phyloP scores from a whole-genome alignment of 2,329 filamentous ascomycete genomes.

The Aspergillus japonicus region DNA sequence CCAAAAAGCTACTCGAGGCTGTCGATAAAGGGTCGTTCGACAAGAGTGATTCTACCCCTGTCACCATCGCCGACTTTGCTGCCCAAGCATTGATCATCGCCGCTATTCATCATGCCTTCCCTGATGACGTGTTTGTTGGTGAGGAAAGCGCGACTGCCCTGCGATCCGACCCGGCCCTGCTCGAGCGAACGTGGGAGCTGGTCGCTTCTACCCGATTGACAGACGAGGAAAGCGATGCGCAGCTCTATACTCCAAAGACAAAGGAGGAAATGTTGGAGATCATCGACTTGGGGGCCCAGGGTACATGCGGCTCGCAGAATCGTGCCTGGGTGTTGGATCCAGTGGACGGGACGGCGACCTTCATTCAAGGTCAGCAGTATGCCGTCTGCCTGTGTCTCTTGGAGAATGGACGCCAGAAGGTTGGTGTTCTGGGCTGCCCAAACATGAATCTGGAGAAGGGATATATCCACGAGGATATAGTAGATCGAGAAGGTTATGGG shows the following conservation, averaged over 20 bases:
- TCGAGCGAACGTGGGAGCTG: slow-evolving; percentile 57
- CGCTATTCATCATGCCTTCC: slow-evolving; percentile 55
- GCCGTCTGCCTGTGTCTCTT: slow-evolving; percentile 61
- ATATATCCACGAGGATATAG: slow-evolving; percentile 37
- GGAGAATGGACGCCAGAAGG: slow-evolving; percentile 55
- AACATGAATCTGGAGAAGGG: slow-evolving; percentile 52
- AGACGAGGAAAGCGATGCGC: slow-evolving; percentile 31
- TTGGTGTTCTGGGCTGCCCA: slow-evolving; percentile 63
- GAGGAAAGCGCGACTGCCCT: slow-evolving; percentile 60
- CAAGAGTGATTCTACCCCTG: slow-evolving; percentile 60
- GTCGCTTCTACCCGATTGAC: slow-evolving; percentile 42
- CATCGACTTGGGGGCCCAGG: slow-evolving; percentile 59
- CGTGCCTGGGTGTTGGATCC: slow-evolving; percentile 64
- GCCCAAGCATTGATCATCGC: slow-evolving; percentile 62
- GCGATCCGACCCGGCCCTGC: slow-evolving; percentile 49
- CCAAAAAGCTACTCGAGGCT: slow-evolving; percentile 53
- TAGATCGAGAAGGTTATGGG: slow-evolving; percentile 48
- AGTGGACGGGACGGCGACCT: slow-evolving; percentile 64
- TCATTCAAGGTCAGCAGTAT: slow-evolving; percentile 62
- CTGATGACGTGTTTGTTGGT: slow-evolving; percentile 58
- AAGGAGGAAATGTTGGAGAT: slow-evolving; percentile 59
- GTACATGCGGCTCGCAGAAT: slow-evolving; percentile 38
- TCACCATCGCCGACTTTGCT: slow-evolving; percentile 64
- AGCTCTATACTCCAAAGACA: slow-evolving; percentile 44
- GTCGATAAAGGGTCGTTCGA: slow-evolving; percentile 53